A percentile compares a stretch with the other conserved stretches of the same genome.
Evolutionary conservation across 306 rosid genomes (phyloP).

Genomic region (Casuarina cunninghamiana): DNA sequence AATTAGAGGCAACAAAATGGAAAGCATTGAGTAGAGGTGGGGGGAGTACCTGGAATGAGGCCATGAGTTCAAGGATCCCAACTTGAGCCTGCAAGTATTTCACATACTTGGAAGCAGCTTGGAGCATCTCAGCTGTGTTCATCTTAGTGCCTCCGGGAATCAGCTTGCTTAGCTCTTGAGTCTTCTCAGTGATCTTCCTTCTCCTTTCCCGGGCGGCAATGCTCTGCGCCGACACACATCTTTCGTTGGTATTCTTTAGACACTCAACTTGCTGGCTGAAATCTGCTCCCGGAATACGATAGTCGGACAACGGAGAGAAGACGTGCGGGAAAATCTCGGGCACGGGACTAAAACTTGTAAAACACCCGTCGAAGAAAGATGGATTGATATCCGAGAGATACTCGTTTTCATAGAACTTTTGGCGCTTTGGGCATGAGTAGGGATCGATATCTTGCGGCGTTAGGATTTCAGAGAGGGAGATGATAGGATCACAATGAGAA

Average conservation of each 20-base stretch:
- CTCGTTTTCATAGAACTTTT: conserved; percentile 21
- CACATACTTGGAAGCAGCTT: conserved; percentile 69
- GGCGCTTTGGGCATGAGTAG: conserved; percentile 34
- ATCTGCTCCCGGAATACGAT: background rate
- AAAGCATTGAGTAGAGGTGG: too few relatives aligned
- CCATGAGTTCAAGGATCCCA: conserved; percentile 49
- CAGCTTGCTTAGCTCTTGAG: conserved; percentile 71
- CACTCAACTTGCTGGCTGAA: background rate
- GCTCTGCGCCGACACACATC: conserved; percentile 55
- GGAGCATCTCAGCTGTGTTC: conserved; percentile 93
- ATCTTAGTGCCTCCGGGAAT: conserved; percentile 74
- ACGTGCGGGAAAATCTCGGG: conserved; percentile 2
- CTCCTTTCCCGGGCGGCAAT: conserved; percentile 80
- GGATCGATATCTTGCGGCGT: background rate
- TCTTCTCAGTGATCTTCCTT: conserved; percentile 74
- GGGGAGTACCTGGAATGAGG: conserved; percentile 27
- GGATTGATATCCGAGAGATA: background rate
- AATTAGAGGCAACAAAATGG: too few relatives aligned
- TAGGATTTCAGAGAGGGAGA: conserved; percentile 4
- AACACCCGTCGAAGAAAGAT: conserved; percentile 13
- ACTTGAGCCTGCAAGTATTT: conserved; percentile 76
- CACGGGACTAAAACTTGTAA: background rate
- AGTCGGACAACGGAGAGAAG: conserved; percentile 10
- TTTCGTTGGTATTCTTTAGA: background rate
- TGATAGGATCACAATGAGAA: conserved; percentile 3